Base-by-base conservation (phyloP, 2,329 filamentous ascomycete species). In the Epichloe elymi region DNA sequence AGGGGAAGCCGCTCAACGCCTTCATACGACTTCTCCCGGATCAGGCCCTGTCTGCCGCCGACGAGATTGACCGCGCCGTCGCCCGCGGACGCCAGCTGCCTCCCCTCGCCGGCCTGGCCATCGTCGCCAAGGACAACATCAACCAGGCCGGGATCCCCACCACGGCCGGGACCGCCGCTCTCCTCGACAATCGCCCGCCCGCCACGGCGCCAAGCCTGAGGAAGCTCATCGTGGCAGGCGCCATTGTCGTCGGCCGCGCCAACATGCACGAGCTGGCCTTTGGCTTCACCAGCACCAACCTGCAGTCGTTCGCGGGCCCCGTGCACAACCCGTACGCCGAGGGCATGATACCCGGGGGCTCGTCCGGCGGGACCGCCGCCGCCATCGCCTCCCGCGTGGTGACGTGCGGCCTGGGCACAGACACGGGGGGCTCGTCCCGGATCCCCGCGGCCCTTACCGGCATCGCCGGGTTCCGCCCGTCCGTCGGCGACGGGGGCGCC, bases 201-300 rank as follows among this genome's bases (percentile, higher is more conserved):
- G 50, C 38, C 2, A 58, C 57, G 2, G 57, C 57, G 3, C 57
- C 53, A 8, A 55, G 54, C 19, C 41, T 58, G 26, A 55, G 51
- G 30, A 54, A 54, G 46, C 51, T 58, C 35, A 52, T 58, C n/a
- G 45, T 47, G 8, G 63, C 58, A 1, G 64, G 64, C 0, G 64
- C 58, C 0, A 53, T 66, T 1, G 47, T 66, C 0, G 52, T 66
- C 6, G 79, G 78, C 0, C 70, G 72, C 43, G 79, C 78, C 0
- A 82, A 65, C 2, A 81, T 80, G 72, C 78, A 56, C 30, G 53
- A 56, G 36, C 48, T 56, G 12, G 54, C 54, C 5, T 49, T 57
- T 33, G 57, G 57, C 10, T 51, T 57, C 38, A 55, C 56, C 4
- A 56, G 57, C n/a, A 57, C 55, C 1, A 57, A 55, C 20, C 46